phyloP scores from a whole-genome alignment of 129 eudicot species.

The Erigeron canadensis region DNA sequence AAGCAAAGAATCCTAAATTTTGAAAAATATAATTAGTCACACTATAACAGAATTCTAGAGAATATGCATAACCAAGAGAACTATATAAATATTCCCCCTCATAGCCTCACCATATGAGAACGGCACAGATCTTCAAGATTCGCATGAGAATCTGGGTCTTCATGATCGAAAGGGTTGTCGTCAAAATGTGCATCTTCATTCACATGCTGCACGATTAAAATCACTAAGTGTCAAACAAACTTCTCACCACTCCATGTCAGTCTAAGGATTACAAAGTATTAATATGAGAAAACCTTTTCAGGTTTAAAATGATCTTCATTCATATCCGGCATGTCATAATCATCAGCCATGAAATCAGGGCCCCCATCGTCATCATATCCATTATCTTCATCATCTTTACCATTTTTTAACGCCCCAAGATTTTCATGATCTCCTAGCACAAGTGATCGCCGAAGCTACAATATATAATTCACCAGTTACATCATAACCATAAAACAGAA shows the following conservation, averaged over 20 bases:
- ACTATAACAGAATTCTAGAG: background rate
- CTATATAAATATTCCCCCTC: background rate
- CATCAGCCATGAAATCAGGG: constrained; percentile 47
- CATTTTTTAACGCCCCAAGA: constrained; percentile 27
- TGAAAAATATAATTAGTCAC: background rate
- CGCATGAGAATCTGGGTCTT: constrained; percentile 55
- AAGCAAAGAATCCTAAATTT: constrained; percentile 77
- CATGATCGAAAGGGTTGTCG: constrained; percentile 39
- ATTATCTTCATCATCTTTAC: constrained; percentile 44
- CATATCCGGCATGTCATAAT: constrained; percentile 65
- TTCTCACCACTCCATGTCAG: background rate
- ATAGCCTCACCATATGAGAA: constrained; percentile 64
- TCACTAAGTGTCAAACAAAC: constrained; percentile 15
- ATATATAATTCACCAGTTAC: constrained; percentile 26
- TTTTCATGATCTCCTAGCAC: constrained; percentile 41
- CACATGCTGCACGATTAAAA: constrained; percentile 44
- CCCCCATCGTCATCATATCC: constrained; percentile 55
- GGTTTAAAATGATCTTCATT: constrained; percentile 46
- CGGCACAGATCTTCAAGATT: constrained; percentile 94
- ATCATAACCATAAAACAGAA: background rate
- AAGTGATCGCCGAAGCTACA: constrained; percentile 92
- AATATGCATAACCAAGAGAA: background rate
- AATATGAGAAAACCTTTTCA: constrained; percentile 44
- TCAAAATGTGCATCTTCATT: constrained; percentile 38
- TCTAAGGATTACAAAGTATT: background rate